Conservation (phyloP, 2,329 filamentous ascomycete genomes). For the Claviceps spartinae region DNA sequence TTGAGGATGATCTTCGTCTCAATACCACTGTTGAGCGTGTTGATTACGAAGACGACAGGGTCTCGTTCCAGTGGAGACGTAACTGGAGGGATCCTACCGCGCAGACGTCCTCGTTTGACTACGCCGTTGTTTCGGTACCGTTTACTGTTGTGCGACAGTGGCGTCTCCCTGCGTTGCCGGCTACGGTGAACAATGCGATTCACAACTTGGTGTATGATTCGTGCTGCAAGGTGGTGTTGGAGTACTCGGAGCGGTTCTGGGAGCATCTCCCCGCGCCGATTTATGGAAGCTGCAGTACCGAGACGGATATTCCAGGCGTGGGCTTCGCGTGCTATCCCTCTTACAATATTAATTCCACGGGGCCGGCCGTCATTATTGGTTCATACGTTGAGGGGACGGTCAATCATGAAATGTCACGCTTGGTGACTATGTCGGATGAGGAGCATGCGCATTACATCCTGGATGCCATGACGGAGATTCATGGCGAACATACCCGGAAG, state of each 20-base stretch:
- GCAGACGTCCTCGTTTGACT: slow-evolving; percentile 45
- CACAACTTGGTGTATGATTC: slow-evolving; percentile 27
- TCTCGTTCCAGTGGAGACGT: slow-evolving; percentile 44
- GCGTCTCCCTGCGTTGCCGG: slow-evolving; percentile 36
- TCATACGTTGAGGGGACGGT: slow-evolving; percentile 38
- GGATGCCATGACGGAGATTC: slow-evolving; percentile 54
- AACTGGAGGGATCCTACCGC: slow-evolving; percentile 25
- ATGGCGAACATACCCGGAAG: slow-evolving; percentile 43
- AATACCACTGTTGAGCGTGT: slow-evolving; percentile 44
- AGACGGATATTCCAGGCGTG: slow-evolving; percentile 45
- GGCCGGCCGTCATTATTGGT: slow-evolving; percentile 47
- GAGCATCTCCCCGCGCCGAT: slow-evolving; percentile 40
- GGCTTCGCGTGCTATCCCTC: slow-evolving; percentile 52
- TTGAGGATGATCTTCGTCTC: slow-evolving; percentile 42
- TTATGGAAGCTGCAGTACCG: slow-evolving; percentile 46
- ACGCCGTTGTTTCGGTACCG: slow-evolving; percentile 48
- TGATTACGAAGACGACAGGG: slow-evolving; percentile 25
- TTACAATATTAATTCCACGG: slow-evolving; percentile 46
- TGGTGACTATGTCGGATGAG: slow-evolving; percentile 29
- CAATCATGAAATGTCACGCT: slow-evolving; percentile 25
- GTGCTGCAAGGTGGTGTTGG: slow-evolving; percentile 48
- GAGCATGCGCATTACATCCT: slow-evolving; percentile 51
- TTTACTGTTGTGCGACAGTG: slow-evolving; percentile 52
- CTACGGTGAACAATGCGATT: slow-evolving; percentile 32
- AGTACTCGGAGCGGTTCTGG: slow-evolving; percentile 53